Base-by-base conservation (phyloP, 1,139 yeast genomes). In the Taphrina wiesneri region DNA sequence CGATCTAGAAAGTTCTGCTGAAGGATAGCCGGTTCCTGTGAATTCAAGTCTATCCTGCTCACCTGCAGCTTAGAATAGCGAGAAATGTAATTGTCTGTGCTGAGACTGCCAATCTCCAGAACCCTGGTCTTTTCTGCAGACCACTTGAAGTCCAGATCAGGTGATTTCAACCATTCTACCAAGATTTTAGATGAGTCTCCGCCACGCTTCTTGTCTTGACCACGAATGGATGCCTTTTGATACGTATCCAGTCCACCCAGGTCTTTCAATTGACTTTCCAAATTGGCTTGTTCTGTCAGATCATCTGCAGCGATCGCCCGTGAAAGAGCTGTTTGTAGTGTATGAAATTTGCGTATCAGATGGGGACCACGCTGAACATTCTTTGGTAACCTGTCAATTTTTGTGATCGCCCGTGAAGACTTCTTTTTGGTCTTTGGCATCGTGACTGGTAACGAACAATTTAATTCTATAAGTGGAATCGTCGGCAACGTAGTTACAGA, bases 1-100 rank as follows among this genome's bases (percentile, higher is more conserved):
- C 93, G 78, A 56, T 85, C 79, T 92, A 92, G 88, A 73, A 92
- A 92, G 75, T 93, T 95, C 75, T 90, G 96, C 75, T 88, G 82
- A 47, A 80, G 67, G 17, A 92, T 91, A 13, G 75, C 78, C 0
- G 86, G 87, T 70, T 88, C 87, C 74, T 89, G 95, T 1, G 96
- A 87, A 72, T 90, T 85, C 63, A 93, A 78, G 74, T 93, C 99
- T 11, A 93, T 88, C 67, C 91, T 43, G 17, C 61, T 36, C 30
- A 61, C 59, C 9, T 39, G 28, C 28, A 53, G 53, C 25, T 45
- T 30, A 3, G 60, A 39, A 19, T 30, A 41, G 13, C 41, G 46
- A 28, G 67, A 65, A 3, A 62, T 61, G 34, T 61, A 47, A 30
- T 65, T 65, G 28, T 65, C 66, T 7, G 65, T 56, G 36, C 63